These are phyloP conservation scores for Fistulinella cinereoalba DNA, from an alignment of 1,284 basidiomycete genomes.

Conservation along the genomic window DNA sequence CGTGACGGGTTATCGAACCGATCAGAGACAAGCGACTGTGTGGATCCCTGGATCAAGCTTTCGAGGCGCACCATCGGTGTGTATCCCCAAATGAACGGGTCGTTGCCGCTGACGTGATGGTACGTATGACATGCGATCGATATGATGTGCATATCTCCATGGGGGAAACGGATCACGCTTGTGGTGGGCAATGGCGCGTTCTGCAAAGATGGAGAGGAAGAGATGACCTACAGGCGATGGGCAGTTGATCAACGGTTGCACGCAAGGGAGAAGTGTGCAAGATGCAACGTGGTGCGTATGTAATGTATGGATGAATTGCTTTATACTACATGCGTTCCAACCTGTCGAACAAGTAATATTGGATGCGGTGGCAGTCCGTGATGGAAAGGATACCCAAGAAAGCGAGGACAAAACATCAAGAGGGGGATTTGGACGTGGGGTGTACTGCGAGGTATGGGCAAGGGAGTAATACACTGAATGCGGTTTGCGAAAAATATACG, in stretches of 20 bases:
- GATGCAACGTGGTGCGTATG: conserved; percentile 19
- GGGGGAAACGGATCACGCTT: too few species aligned
- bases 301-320: conserved; percentile 26
- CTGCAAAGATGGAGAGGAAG: too few species aligned
- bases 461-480: conserved; percentile 16
- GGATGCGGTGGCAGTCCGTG: conserved; percentile 23
- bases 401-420: conserved; percentile 29
- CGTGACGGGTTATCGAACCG: too few species aligned
- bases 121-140: too few species aligned
- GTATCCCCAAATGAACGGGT: too few species aligned
- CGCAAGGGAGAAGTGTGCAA: conserved; percentile 16
- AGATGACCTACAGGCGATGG: conserved; percentile 4
- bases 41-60: too few species aligned
- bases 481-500: too few species aligned
- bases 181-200: too few species aligned
- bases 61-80: too few species aligned
- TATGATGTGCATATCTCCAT: too few species aligned
- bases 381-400: conserved; percentile 25
- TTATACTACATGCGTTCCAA: conserved; percentile 35
- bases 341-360: conserved; percentile 24
- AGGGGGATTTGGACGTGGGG: conserved; percentile 2
- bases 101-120: too few species aligned
- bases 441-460: conserved; percentile 8
- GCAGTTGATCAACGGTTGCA: conserved; percentile 1
- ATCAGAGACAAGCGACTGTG: too few species aligned